A percentile compares a stretch with the other conserved stretches of the same genome.
These are phyloP conservation scores for Ambrosia trifida DNA, from an alignment of 129 eudicot genomes.

Conservation along the genomic window DNA sequence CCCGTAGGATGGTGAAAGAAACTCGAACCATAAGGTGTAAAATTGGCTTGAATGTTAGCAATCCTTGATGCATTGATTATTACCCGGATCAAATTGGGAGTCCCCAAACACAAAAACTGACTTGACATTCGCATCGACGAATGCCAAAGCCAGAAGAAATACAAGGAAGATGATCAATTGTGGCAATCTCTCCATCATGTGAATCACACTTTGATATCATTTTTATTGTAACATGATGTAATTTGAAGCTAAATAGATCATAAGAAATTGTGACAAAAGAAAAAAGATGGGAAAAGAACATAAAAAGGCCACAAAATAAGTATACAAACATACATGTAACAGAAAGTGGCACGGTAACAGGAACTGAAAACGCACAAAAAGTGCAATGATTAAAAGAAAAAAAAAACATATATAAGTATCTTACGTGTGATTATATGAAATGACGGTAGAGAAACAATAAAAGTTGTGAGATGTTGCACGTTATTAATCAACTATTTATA, in stretches of 20 bases:
- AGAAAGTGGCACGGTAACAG: background rate
- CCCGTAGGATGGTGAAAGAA: constrained; percentile 66
- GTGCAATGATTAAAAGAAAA: too few relatives aligned
- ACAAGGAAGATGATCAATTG: constrained; percentile 15
- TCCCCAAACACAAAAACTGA: constrained; percentile 57
- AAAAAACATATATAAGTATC: too few relatives aligned
- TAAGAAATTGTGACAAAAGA: constrained; percentile 10
- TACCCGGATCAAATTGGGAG: constrained; percentile 65
- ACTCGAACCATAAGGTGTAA: constrained; percentile 55
- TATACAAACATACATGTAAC: background rate
- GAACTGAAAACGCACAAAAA: constrained; percentile 19
- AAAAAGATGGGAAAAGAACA: background rate
- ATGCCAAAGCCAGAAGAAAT: constrained; percentile 4
- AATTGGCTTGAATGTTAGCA: constrained; percentile 57
- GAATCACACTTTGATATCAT: constrained; percentile 15
- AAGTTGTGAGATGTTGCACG: too few relatives aligned
- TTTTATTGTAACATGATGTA: constrained; percentile 24
- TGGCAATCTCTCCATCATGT: constrained; percentile 29
- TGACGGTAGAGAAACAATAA: too few relatives aligned
- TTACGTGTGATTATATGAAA: too few relatives aligned
- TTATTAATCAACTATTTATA: too few relatives aligned
- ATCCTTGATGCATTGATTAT: constrained; percentile 44
- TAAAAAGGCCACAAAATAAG: background rate
- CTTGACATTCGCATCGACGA: constrained; percentile 24
- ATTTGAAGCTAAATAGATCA: constrained; percentile 27